Percentiles rank a stretch among this genome's conserved stretches.
Evolutionary conservation across 148 eudicot genomes (phyloP).

Genomic region (Talinum fruticosum): DNA sequence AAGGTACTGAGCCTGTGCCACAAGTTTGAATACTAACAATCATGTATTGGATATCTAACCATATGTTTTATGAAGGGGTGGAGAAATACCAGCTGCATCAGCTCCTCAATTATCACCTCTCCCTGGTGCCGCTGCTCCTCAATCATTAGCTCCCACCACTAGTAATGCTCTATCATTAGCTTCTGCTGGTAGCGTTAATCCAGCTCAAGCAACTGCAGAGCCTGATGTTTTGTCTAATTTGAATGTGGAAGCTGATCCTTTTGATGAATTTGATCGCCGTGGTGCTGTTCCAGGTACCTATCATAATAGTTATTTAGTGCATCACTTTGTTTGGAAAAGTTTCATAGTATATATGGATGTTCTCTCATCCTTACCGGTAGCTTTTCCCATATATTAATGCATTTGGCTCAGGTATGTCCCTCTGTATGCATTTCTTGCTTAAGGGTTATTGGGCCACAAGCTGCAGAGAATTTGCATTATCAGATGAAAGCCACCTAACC

Average conservation of each 20-base stretch:
- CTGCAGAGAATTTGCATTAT: not conserved
- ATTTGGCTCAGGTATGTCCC: too few species aligned
- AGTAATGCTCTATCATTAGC: conserved; percentile 25
- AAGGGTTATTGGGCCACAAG: not conserved
- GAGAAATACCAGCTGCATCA: conserved; percentile 53
- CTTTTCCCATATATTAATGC: too few species aligned
- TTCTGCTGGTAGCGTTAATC: conserved; percentile 31
- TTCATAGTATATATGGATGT: not conserved
- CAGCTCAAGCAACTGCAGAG: conserved; percentile 32
- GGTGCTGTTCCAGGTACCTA: conserved; percentile 59
- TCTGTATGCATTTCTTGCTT: too few species aligned
- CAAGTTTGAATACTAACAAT: not conserved
- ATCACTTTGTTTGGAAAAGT: not conserved
- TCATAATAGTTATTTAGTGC: not conserved
- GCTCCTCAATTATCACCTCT: conserved; percentile 58
- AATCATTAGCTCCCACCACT: conserved; percentile 25
- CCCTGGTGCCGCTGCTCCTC: conserved; percentile 21
- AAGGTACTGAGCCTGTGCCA: conserved; percentile 37
- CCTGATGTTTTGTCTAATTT: conserved; percentile 30
- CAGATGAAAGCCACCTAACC: not conserved
- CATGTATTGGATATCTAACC: conserved; percentile 21
- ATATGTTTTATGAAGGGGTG: conserved; percentile 50
- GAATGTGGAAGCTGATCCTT: conserved; percentile 46
- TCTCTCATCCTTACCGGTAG: too few species aligned
- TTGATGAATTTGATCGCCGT: conserved; percentile 94